A percentile compares a stretch with the other conserved stretches of the same genome.
These are phyloP conservation scores for Chaetoceros muelleri DNA, from an alignment of 108 stramenopile species.

Conservation along the genomic window DNA sequence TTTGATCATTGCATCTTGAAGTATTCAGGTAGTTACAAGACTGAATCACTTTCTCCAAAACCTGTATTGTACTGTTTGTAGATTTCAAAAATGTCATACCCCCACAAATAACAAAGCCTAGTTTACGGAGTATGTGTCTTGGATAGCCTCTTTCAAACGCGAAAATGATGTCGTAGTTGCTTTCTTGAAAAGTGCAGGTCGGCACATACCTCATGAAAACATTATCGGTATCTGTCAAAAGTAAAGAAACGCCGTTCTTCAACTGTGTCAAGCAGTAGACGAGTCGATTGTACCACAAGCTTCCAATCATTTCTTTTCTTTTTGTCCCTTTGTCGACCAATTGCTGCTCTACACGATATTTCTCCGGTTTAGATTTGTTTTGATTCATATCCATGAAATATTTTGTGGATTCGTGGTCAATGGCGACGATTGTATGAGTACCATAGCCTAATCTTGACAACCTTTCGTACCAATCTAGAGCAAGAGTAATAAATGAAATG, in stretches of 20 bases:
- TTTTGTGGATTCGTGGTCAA: slow-evolving; percentile 5
- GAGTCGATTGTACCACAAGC: background rate
- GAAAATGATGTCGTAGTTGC: slow-evolving; percentile 27
- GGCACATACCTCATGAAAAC: slow-evolving; percentile 25
- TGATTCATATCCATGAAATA: background rate
- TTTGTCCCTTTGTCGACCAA: background rate
- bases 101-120: slow-evolving; percentile 35
- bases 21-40: slow-evolving; percentile 12
- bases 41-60: slow-evolving; percentile 23
- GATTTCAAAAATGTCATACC: slow-evolving; percentile 35
- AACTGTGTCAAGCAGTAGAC: slow-evolving; percentile 18
- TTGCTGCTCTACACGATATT: background rate
- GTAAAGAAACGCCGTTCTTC: slow-evolving; percentile 18
- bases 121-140: slow-evolving; percentile 5
- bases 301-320: background rate
- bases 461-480: slow-evolving; percentile 25
- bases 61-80: slow-evolving; percentile 14
- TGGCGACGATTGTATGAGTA: slow-evolving; percentile 11
- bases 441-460: slow-evolving; percentile 21
- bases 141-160: slow-evolving; percentile 35
- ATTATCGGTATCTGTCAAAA: slow-evolving; percentile 47
- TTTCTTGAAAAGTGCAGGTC: slow-evolving; percentile 14
- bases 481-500: slow-evolving; percentile 17
- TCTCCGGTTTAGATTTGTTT: background rate
- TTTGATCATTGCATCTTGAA: slow-evolving; percentile 41